Conservation (phyloP, 768 basidiomycete genomes). For the Dacryopinax spathularia region DNA sequence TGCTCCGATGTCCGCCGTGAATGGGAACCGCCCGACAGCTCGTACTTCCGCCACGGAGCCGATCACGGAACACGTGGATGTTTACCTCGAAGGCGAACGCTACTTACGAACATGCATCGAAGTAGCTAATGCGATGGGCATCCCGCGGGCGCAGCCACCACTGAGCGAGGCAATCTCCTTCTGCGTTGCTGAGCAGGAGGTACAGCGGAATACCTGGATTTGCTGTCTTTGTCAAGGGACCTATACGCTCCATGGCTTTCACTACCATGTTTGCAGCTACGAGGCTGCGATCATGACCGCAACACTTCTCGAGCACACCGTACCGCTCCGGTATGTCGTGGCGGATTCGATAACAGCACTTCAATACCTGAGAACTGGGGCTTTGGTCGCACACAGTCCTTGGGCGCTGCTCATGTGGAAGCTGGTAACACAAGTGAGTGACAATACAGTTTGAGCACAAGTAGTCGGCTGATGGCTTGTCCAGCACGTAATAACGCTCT, state of each 20-base stretch:
- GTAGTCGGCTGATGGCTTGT: background rate
- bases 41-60: background rate
- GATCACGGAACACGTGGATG: background rate
- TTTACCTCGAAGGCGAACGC: background rate
- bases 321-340: background rate
- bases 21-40: background rate
- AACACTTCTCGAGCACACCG: background rate
- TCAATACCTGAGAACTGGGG: background rate
- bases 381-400: background rate
- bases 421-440: background rate
- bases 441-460: background rate
- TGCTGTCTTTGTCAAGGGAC: background rate
- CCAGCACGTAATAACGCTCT: background rate
- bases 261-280: background rate
- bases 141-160: background rate
- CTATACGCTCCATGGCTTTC: background rate
- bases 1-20: constrained; percentile 1
- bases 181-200: background rate
- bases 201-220: background rate
- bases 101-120: background rate
- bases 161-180: background rate
- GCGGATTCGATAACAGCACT: background rate
- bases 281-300: background rate
- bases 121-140: background rate
- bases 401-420: background rate